Conservation (phyloP, 2,329 filamentous ascomycete species). For the Colletotrichum lindemuthianum region DNA sequence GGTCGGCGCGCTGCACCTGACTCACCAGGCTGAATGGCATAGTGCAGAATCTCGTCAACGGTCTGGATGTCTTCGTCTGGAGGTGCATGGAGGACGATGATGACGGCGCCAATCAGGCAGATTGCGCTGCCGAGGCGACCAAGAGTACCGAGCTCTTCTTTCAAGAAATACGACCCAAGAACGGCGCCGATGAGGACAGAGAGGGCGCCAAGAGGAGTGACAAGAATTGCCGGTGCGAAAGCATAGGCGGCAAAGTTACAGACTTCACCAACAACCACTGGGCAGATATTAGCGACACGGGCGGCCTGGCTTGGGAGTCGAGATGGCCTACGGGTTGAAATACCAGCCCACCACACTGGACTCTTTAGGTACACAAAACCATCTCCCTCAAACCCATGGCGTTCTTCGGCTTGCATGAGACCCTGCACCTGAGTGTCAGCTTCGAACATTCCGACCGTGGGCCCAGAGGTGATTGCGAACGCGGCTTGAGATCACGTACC, state of each 20-base stretch:
- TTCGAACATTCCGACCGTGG: slow-evolving; percentile 24
- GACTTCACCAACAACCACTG: slow-evolving; percentile 91
- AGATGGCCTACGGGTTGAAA: slow-evolving; percentile 78
- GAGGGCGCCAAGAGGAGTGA: slow-evolving; percentile 92
- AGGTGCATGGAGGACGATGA: slow-evolving; percentile 97
- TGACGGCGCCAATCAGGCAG: slow-evolving; percentile 93
- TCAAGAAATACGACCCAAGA: slow-evolving; percentile 91
- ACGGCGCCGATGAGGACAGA: slow-evolving; percentile 96
- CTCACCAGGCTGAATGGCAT: slow-evolving; percentile 90
- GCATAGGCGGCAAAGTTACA: slow-evolving; percentile 99
- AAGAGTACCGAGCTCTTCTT: slow-evolving; percentile 88
- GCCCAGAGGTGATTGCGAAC: slow-evolving; percentile 1
- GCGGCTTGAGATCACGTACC: slow-evolving; percentile 59
- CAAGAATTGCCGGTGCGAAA: slow-evolving; percentile 97
- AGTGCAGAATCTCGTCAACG: slow-evolving; percentile 90
- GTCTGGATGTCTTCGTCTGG: slow-evolving; percentile 91
- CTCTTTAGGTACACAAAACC: slow-evolving; percentile 94
- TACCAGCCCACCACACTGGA: slow-evolving; percentile 97
- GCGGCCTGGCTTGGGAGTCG: not conserved
- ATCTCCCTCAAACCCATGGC: slow-evolving; percentile 96
- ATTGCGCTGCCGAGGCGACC: slow-evolving; percentile 96
- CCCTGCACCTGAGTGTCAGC: slow-evolving; percentile 64
- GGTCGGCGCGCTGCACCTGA: not conserved
- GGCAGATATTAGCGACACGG: slow-evolving; percentile 17
- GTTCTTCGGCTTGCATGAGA: slow-evolving; percentile 87